These are phyloP conservation scores for Viridothelium virens DNA, from an alignment of 495 filamentous ascomycete species.

Conservation along the genomic window DNA sequence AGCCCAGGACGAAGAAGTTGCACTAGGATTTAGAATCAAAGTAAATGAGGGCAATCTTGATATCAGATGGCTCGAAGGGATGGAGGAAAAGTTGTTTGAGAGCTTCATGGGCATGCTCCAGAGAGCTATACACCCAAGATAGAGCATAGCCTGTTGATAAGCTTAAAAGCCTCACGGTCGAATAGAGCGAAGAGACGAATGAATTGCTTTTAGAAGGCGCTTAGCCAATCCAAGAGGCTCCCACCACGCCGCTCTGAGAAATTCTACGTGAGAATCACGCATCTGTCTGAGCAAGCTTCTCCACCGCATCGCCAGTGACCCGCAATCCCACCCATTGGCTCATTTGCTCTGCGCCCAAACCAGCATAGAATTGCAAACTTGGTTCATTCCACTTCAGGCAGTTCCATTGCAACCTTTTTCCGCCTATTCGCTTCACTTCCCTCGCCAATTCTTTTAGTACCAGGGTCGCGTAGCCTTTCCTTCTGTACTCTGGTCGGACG, in stretches of 20 bases:
- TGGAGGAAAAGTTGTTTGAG: slow-evolving; percentile 70
- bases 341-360: slow-evolving; percentile 72
- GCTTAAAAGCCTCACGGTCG: too few relatives aligned
- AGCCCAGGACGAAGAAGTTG: slow-evolving; percentile 26
- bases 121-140: slow-evolving; percentile 28
- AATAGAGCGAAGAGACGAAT: too few relatives aligned
- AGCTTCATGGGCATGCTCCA: slow-evolving; percentile 80
- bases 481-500: slow-evolving; percentile 61
- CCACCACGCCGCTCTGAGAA: too few relatives aligned
- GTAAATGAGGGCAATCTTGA: slow-evolving; percentile 34
- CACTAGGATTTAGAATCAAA: slow-evolving; percentile 43
- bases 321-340: slow-evolving; percentile 89
- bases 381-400: slow-evolving; percentile 89
- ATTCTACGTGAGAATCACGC: not conserved
- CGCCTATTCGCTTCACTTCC: slow-evolving; percentile 62
- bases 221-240: too few relatives aligned
- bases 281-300: slow-evolving; percentile 47
- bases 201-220: too few relatives aligned
- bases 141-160: not conserved
- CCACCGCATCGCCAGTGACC: slow-evolving; percentile 65
- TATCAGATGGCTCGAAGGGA: slow-evolving; percentile 69
- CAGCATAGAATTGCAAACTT: slow-evolving; percentile 77
- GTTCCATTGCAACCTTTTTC: slow-evolving; percentile 81
- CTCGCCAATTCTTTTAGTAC: slow-evolving; percentile 69
- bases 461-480: slow-evolving; percentile 69